phyloP scores from a whole-genome alignment of 768 basidiomycete genomes.

The Termitomyces sp. region DNA sequence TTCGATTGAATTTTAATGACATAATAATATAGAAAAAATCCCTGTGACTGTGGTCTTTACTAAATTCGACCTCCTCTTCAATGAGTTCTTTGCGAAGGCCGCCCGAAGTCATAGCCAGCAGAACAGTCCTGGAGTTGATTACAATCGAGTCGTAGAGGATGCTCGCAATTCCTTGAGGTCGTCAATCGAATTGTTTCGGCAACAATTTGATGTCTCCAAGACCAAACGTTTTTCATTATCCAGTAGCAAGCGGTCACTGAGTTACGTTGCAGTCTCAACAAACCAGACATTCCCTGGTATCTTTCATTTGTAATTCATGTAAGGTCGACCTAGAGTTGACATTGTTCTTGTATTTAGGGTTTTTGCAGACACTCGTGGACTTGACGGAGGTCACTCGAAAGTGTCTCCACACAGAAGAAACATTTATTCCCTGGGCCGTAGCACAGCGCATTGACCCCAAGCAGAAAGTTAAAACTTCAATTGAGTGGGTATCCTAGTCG shows the following conservation, averaged over 20 bases:
- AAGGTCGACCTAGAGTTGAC: background rate
- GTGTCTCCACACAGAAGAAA: constrained; percentile 1
- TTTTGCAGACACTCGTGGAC: background rate
- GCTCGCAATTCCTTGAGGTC: background rate
- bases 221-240: background rate
- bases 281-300: background rate
- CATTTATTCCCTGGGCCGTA: constrained; percentile 1
- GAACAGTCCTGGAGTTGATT: background rate
- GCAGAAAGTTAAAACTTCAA: constrained; percentile 1
- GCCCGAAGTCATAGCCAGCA: background rate
- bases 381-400: background rate
- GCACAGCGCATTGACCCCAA: constrained; percentile 3
- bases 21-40: background rate
- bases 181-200: background rate
- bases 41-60: background rate
- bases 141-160: background rate
- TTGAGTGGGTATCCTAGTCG: background rate
- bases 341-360: background rate
- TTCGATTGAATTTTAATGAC: background rate
- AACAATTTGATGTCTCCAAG: background rate
- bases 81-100: background rate
- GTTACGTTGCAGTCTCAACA: background rate
- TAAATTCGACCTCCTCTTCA: background rate
- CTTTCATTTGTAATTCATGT: background rate
- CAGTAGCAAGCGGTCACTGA: background rate